Conservation (phyloP, 1,284 basidiomycete genomes). For the Peniophora sp. region DNA sequence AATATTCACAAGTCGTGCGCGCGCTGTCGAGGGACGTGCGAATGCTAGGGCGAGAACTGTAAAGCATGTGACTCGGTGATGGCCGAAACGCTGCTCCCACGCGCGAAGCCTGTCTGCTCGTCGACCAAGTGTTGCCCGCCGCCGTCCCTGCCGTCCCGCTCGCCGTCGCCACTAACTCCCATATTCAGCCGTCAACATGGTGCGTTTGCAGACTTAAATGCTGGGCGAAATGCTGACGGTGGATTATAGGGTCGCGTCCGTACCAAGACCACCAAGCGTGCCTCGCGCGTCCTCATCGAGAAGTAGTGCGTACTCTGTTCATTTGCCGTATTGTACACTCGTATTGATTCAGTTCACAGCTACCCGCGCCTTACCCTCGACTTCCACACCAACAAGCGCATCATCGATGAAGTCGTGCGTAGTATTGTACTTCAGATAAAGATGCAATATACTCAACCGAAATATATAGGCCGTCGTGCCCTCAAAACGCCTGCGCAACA, state of each 20-base stretch:
- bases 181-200: conserved; percentile 36
- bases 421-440: neutral
- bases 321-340: conserved; percentile 3
- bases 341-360: conserved; percentile 30
- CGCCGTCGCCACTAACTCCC: conserved; percentile 1
- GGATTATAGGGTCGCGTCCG: conserved; percentile 91
- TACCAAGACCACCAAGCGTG: conserved; percentile 99
- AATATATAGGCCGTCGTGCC: conserved; percentile 80
- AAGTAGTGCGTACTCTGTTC: conserved; percentile 76
- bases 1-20: too few relatives aligned
- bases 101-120: neutral
- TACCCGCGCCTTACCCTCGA: conserved; percentile 95
- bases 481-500: conserved; percentile 99
- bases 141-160: conserved; percentile 1
- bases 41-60: neutral
- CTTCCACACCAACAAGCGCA: conserved; percentile 99
- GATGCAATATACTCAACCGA: conserved; percentile 3
- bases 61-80: conserved; percentile 6
- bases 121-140: neutral
- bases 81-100: conserved; percentile 4
- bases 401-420: conserved; percentile 97
- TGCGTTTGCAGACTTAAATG: conserved; percentile 17
- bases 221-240: neutral
- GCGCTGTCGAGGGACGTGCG: neutral
- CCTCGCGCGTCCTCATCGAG: conserved; percentile 98